These are phyloP conservation scores for Typha latifolia DNA, from an alignment of 176 grass and related monocot species.

Conservation along the genomic window DNA sequence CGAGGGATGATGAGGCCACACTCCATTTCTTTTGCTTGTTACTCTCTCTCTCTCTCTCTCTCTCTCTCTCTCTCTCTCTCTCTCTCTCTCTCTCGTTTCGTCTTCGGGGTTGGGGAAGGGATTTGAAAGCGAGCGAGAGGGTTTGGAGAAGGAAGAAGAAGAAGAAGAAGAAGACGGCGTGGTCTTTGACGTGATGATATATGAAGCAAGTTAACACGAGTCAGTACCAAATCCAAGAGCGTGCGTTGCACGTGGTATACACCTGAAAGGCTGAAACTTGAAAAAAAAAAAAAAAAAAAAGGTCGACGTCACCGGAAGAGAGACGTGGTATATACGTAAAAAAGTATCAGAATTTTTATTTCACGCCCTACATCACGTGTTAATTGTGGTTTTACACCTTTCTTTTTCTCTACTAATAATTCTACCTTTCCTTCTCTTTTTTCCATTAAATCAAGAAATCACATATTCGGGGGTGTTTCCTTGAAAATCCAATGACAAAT, in stretches of 20 bases:
- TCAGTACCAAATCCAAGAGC: neutral
- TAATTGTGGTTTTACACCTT: too few species aligned
- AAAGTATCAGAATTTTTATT: too few species aligned
- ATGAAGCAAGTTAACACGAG: neutral
- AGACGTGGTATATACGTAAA: too few species aligned
- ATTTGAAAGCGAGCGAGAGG: neutral
- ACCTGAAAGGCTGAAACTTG: too few species aligned
- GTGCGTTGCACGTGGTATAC: neutral
- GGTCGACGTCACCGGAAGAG: too few species aligned
- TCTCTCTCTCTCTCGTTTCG: neutral
- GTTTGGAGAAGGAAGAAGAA: neutral
- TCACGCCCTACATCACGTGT: too few species aligned
- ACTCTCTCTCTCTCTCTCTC: neutral
- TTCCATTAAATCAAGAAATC: too few species aligned
- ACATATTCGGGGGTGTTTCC: too few species aligned
- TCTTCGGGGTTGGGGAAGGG: neutral
- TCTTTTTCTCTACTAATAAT: too few species aligned
- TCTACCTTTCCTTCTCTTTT: too few species aligned
- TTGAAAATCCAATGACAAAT: too few species aligned
- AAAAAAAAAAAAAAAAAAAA: too few species aligned
- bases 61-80: neutral
- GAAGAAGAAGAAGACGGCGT: neutral
- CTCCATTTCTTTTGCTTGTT: conserved; percentile 19
- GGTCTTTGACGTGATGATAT: neutral
- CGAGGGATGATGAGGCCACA: conserved; percentile 17